phyloP scores from a whole-genome alignment of 768 basidiomycete genomes.

The Steccherinum ochraceum region DNA sequence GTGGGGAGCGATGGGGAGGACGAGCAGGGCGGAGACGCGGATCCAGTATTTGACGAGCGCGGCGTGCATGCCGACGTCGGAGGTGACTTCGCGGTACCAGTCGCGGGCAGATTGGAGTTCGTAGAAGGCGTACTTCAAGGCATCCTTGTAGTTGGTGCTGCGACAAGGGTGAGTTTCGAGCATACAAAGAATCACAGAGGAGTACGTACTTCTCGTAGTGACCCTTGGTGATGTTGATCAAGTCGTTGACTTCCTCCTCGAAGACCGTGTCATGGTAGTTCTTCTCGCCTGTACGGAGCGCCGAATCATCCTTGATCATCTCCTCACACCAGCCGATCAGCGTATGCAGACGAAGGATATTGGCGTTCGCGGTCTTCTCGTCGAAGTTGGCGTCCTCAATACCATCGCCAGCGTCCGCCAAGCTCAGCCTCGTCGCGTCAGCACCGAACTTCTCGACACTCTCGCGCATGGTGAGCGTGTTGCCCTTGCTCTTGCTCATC shows the following conservation, averaged over 20 bases:
- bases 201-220: constrained; percentile 73
- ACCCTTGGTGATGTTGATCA: constrained; percentile 75
- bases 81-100: constrained; percentile 92
- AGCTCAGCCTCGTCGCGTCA: constrained; percentile 83
- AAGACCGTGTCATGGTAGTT: constrained; percentile 88
- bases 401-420: constrained; percentile 97
- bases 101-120: constrained; percentile 89
- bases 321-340: constrained; percentile 94
- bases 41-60: constrained; percentile 88
- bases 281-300: constrained; percentile 66
- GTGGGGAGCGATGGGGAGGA: constrained; percentile 88
- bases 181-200: no score
- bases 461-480: constrained; percentile 86
- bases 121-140: constrained; percentile 92
- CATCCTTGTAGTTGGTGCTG: constrained; percentile 94
- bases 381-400: constrained; percentile 99
- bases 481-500: constrained; percentile 97
- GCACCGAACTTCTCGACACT: constrained; percentile 94
- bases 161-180: no score
- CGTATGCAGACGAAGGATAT: constrained; percentile 89
- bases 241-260: constrained; percentile 82
- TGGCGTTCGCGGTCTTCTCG: constrained; percentile 96
- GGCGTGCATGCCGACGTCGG: constrained; percentile 85
- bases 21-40: constrained; percentile 68
- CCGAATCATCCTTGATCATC: constrained; percentile 63